Base-by-base conservation (phyloP, 352 stramenopile species). In the Phytophthora fragariaefolia region DNA sequence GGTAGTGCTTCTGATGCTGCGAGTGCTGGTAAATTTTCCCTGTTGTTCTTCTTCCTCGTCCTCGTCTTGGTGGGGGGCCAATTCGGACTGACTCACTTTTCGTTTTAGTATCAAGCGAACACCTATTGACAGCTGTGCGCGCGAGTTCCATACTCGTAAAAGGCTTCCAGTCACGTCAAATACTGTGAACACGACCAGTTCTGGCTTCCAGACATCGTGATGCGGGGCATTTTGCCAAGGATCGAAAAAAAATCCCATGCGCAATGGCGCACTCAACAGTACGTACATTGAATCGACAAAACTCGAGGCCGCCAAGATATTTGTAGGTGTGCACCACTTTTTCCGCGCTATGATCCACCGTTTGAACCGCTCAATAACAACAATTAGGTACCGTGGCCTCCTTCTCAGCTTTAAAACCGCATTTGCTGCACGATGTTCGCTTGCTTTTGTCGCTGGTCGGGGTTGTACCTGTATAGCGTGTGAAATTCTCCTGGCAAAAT, bases 211-310 rank as follows among this genome's bases (percentile, higher is more conserved):
- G 2, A 20, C 27, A 43, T 67, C 17, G 40, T 58, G 22, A 2
- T 30, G 26, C 8, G 28, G 6, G 1, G 49, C n/a, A 13, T 20
- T 60, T 18, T 73, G 60, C 56, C 54, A 76, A 17, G 76, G 69
- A 26, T 87, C 77, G 20, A 85, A 85, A 27, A 73, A 61, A 38
- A 84, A 87, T 2, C 77, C 76, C 23, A 85, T 42, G 0, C 74
- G 79, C 12, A 82, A 46, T 12, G 76, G 74, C 46, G 79, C 57
- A 40, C 42, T 73, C 43, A 82, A 36, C 27, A 87, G 53, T 13
- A 85, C 58, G 28, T 81, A 82, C 22, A 82, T 8, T 8, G 69
- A 59, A 36, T 85, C 77, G 4, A 69, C 4, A 26, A 87, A 79
- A 48, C 70, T 77, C 12, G 71, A 55, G 28, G 50, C 48, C 30